Base-by-base conservation (phyloP, 164 flowering plant genomes). In the Hamamelis virginiana region DNA sequence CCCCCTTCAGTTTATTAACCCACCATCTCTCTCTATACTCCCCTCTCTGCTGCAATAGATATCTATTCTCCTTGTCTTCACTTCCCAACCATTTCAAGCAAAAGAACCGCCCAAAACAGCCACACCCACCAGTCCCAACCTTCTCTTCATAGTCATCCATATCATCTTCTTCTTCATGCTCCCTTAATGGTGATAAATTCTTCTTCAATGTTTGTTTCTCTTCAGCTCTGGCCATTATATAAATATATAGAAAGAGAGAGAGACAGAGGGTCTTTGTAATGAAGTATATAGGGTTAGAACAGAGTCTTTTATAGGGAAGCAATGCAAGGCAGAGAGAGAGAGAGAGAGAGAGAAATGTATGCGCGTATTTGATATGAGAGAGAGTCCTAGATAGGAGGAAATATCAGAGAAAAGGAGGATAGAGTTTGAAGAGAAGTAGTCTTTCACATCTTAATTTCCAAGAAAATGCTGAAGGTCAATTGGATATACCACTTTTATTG, bases 1-100 rank as follows among this genome's bases (percentile, higher is more conserved):
- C 67, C 41, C 72, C 66, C 58, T 69, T 68, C 72, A 72, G 4
- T 18, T 67, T 66, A 51, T 45, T 13, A 25, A 12, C 38, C 70
- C 18, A 1, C 79, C 79, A 76, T 10, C 69, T 1, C 45, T 72
- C 64, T 19, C 47, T 23, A 22, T 13, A 0, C n/a, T 27, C 67
- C 23, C 53, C 64, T 18, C 18, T 28, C 26, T 18, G 51, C 43
- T 38, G 65, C 65, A 66, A 19, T 5, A 62, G 52, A 13, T 45
- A 0, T 48, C 19, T 41, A 0, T 23, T 9, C 8, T 59, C 22
- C 8, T 10, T 4, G 0, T 65, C 52, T 13, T 38, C 21, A 57
- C 59, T 25, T 8, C 56, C 15, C 27, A 57, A 3, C 57, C 66
- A 9, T 1, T 25, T 27, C 59, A 58, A 28, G 21, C 69, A 1